These are phyloP conservation scores for Amanita thiersii DNA, from an alignment of 768 basidiomycete species.

Conservation along the genomic window DNA sequence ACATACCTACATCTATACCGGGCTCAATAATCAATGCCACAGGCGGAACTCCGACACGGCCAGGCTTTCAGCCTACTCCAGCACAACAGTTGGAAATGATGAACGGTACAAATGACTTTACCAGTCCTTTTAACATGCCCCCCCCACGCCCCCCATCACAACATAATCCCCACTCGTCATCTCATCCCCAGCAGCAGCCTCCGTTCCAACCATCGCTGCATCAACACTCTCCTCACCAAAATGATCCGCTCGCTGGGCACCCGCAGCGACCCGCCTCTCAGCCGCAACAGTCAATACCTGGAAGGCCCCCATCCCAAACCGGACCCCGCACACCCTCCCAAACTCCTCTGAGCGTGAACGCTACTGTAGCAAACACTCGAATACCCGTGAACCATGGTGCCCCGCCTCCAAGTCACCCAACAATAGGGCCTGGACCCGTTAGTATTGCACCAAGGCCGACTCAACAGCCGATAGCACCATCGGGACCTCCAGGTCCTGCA, in stretches of 20 bases:
- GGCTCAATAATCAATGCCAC: slow-evolving; percentile 26
- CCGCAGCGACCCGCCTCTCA: slow-evolving; percentile 55
- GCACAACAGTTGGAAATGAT: slow-evolving; percentile 59
- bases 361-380: background rate
- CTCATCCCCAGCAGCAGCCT: slow-evolving; percentile 28
- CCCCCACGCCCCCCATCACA: slow-evolving; percentile 17
- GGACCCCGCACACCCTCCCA: slow-evolving; percentile 15
- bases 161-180: slow-evolving; percentile 22
- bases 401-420: slow-evolving; percentile 6
- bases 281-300: slow-evolving; percentile 36
- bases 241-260: slow-evolving; percentile 35
- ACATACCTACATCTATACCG: slow-evolving; percentile 34
- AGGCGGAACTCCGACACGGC: slow-evolving; percentile 31
- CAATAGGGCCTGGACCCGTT: slow-evolving; percentile 1
- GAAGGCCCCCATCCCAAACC: slow-evolving; percentile 42
- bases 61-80: slow-evolving; percentile 46
- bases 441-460: slow-evolving; percentile 11
- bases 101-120: slow-evolving; percentile 16
- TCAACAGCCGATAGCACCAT: slow-evolving; percentile 12
- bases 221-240: slow-evolving; percentile 23
- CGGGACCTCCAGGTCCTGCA: slow-evolving; percentile 1
- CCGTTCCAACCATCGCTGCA: slow-evolving; percentile 27
- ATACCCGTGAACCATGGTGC: slow-evolving; percentile 11
- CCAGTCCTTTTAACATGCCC: slow-evolving; percentile 14
- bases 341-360: background rate